Percentiles rank a stretch among this genome's conserved stretches.
Conservation (phyloP, 495 filamentous ascomycete genomes). For the Neurospora tetraspora region DNA sequence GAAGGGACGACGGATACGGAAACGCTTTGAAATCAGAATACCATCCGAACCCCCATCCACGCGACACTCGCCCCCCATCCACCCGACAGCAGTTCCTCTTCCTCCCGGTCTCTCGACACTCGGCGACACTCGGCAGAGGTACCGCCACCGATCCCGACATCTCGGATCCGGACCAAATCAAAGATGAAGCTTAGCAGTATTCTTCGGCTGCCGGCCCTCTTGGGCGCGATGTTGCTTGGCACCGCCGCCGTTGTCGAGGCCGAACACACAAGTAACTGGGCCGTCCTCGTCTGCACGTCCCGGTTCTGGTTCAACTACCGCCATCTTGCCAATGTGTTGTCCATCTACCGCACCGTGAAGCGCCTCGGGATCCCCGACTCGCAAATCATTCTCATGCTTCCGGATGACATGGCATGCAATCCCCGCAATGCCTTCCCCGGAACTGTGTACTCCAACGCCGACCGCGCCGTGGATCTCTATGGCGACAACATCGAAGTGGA, state of each 20-base stretch:
- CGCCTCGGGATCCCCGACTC: slow-evolving; percentile 95
- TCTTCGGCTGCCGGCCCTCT: slow-evolving; percentile 31
- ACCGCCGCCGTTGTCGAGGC: slow-evolving; percentile 36
- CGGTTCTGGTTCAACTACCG: slow-evolving; percentile 99
- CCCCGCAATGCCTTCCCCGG: slow-evolving; percentile 95
- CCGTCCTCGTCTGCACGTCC: slow-evolving; percentile 94
- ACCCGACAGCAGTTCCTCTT: not conserved
- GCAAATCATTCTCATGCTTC: slow-evolving; percentile 98
- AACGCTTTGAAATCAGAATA: not conserved
- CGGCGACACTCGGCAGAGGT: not conserved
- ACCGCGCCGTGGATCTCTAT: slow-evolving; percentile 90
- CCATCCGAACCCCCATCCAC: not conserved
- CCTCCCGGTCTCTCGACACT: not conserved
- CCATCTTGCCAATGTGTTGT: slow-evolving; percentile 94
- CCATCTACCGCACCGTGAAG: slow-evolving; percentile 96
- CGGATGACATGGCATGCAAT: slow-evolving; percentile 99
- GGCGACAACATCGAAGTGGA: slow-evolving; percentile 99
- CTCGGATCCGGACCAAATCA: not conserved
- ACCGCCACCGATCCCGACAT: not conserved
- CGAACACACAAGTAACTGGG: slow-evolving; percentile 97
- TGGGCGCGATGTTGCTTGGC: slow-evolving; percentile 34
- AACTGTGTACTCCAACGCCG: slow-evolving; percentile 96
- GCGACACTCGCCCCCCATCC: not conserved
- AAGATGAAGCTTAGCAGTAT: slow-evolving; percentile 29
- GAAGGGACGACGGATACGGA: not conserved